Evolutionary conservation across 2,329 filamentous ascomycete species (phyloP).

Genomic region (Apiospora rasikravindrae): DNA sequence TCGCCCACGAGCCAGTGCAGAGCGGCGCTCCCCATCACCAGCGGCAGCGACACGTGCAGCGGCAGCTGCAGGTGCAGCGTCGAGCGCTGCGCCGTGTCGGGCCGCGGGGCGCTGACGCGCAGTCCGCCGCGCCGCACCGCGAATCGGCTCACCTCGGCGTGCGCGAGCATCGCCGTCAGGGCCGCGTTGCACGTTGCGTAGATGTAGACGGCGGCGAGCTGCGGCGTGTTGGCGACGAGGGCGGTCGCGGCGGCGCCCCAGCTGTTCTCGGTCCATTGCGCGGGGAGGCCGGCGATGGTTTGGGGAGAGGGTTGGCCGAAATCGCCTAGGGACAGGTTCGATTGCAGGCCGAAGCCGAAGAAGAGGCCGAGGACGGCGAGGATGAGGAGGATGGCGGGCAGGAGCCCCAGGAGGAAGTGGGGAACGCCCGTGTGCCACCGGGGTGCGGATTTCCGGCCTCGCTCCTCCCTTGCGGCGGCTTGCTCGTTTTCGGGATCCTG

Average conservation of each 20-base stretch:
- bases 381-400: neutral
- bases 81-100: conserved; percentile 6
- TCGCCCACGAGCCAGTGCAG: conserved; percentile 19
- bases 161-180: conserved; percentile 20
- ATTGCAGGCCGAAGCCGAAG: conserved; percentile 1
- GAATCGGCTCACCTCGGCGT: conserved; percentile 21
- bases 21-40: conserved; percentile 14
- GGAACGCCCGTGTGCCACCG: conserved; percentile 19
- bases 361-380: conserved; percentile 9
- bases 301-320: conserved; percentile 17
- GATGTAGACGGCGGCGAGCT: conserved; percentile 18
- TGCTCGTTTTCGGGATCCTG: neutral
- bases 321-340: neutral
- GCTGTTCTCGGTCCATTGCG: neutral
- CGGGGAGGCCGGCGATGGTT: conserved; percentile 7
- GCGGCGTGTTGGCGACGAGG: conserved; percentile 17
- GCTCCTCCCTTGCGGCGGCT: neutral
- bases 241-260: conserved; percentile 11
- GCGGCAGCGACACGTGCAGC: conserved; percentile 8
- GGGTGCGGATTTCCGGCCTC: conserved; percentile 2
- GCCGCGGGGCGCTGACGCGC: conserved; percentile 18
- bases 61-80: conserved; percentile 17
- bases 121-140: conserved; percentile 18
- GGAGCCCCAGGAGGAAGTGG: neutral
- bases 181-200: conserved; percentile 20